Base-by-base conservation (phyloP, 2,329 filamentous ascomycete genomes). In the Alternaria incomplexa region DNA sequence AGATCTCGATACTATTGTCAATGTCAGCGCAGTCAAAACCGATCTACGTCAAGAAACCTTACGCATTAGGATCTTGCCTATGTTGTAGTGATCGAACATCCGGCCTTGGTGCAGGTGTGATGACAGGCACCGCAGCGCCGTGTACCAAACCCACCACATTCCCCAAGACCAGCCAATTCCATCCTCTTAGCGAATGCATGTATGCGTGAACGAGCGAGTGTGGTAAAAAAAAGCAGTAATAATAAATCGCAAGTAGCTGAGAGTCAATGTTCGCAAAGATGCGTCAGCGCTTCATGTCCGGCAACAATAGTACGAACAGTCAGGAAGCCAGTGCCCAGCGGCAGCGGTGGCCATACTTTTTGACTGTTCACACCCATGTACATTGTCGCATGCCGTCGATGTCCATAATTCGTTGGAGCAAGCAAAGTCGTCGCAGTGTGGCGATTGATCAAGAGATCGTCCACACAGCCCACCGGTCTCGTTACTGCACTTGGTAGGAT, bases 51-150 rank as follows among this genome's bases (percentile, higher is more conserved):
- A 36, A 26, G 15, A 40, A 22, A 9, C 72, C 76, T 63, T 70
- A 79, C 77, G 75, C 69, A 73, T 79, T 71, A 30, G 72, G 73
- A 58, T 67, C 65, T 36, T 77, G 67, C 56, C 74, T 73, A 30
- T 64, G 55, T 13, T 61, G 47, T 43, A 70, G 40, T 20, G 54
- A 60, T 61, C 66, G 61, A 59, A 60, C 22, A 54, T 54, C 52
- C 17, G 43, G 30, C 20, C 52, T 65, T 23, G 77, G 77, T 45
- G 73, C 76, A 15, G 72, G 71, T 43, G 77, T 78, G 52, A 78
- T 73, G 23, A 58, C 61, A 30, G 76, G 71, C 36, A 65, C 56
- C 6, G 53, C 66, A 22, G 53, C 68, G n/a, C 58, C 45, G 57
- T 64, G 40, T 54, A 62, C 70, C 45, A 63, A 45, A 45, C 59